Base-by-base conservation (phyloP, 2,329 filamentous ascomycete species). In the Zasmidium citrigriseum region DNA sequence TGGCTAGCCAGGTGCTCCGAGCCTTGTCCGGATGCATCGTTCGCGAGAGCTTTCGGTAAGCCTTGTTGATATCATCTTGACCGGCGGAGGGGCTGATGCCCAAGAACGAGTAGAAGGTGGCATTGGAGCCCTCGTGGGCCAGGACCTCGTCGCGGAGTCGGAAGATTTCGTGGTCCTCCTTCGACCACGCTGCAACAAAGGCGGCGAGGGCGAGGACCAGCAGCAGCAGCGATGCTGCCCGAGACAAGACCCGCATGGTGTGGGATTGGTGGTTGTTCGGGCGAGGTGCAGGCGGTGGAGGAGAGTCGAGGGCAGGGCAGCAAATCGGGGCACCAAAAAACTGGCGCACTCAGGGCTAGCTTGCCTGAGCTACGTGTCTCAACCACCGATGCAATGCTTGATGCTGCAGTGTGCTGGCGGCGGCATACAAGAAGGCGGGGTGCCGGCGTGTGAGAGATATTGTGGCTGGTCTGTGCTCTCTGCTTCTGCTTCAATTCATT, bases 111-210 rank as follows among this genome's bases (percentile, higher is more conserved):
- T 99, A 99, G 78, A 99, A 99, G 68, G 90, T 95, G 60, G 91
- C 83, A 62, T 90, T 88, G 52, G 81, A 70, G 58, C 95, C 92
- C 75, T 97, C 90, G 64, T 86, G 80, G 46, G 85, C 78, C 60
- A 84, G 79, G 56, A 99, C 85, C 74, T 98, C 95, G 78, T 97
- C 92, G 71, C 89, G 89, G 62, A 99, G 83, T 68, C 92, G 90
- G 81, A 99, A 99, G 79, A 99, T 98, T 78, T 99, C 95, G 73
- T 96, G 91, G 78, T 99, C 95, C 96, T 96, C 91, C 77, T 95
- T 95, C 57, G 86, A 86, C 91, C 92, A 96, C 48, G 90, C 90
- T 51, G 86, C 84, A 59, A 84, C 84, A 62, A 93, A 76, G 41
- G 86, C 82, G 60, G 83, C 84, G 65, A 91, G 77, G 67, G 89